Base-by-base conservation (phyloP, 768 basidiomycete genomes). In the Mycena amicta region DNA sequence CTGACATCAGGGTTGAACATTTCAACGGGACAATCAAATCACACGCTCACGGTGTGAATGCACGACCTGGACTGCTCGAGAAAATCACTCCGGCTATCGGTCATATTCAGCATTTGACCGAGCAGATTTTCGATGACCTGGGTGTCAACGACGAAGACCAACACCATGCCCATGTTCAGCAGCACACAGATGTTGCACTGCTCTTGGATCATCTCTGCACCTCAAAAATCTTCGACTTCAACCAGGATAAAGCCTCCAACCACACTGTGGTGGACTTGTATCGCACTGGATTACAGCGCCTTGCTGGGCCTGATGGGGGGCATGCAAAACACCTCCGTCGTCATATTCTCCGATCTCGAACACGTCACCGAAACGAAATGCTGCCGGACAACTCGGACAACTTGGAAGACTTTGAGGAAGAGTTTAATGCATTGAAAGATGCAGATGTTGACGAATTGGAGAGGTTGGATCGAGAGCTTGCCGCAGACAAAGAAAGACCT, bases 1-100 rank as follows among this genome's bases (percentile, higher is more conserved):
- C 67, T 13, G 69, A 70, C 55, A 66, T 70, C 40, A 57, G 55
- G 2, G 66, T 67, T 8, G 65, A 70, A 40, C 69, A 70, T n/a
- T 56, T 67, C 43, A 68, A 70, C 39, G 55, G 61, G 6, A 5
- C 50, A 1, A 66, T 70, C 59, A 70, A 70, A 33, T 37, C 45
- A 1, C 57, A 67, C 27, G 62, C 63, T 5, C 61, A 66, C 56
- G 68, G 67, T 15, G 49, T 60, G 18, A 69, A 66, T 60, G 61
- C 62, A 4, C 60, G 59, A 5, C 68, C 68, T 0, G 59, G 55
- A 2, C 30, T 63, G 8, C 60, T 67, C 4, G 63, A 66, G 40
- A 64, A 66, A 55, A 66, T 65, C 4, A 67, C 67, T 2, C 67
- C 65, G 2, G 67, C 67, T 3, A 39, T 70, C 16, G 68, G 68